These are phyloP conservation scores for Citrus hindsii DNA, from an alignment of 345 rosid genomes.

Conservation along the genomic window DNA sequence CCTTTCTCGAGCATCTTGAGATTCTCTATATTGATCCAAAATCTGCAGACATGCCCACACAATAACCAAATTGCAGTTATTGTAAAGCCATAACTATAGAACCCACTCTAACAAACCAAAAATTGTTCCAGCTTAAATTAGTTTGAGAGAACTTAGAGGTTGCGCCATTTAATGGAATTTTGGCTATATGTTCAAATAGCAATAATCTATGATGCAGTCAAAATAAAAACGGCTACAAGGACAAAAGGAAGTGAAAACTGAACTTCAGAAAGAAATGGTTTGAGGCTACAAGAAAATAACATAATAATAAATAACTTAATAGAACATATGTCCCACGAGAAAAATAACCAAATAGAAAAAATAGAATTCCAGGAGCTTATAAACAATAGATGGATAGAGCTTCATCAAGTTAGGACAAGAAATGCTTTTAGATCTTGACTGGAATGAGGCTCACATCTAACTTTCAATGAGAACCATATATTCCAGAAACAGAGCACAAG, in stretches of 20 bases:
- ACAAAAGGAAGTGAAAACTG: neutral
- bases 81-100: neutral
- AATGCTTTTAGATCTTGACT: neutral
- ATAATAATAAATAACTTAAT: neutral
- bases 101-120: neutral
- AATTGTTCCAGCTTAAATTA: constrained; percentile 4
- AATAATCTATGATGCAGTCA: neutral
- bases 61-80: constrained; percentile 2
- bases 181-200: neutral
- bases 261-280: neutral
- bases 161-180: neutral
- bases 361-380: neutral
- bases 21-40: constrained; percentile 85
- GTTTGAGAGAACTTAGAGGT: neutral
- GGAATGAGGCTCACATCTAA: neutral
- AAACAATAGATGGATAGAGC: neutral
- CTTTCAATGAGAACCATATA: neutral
- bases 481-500: neutral
- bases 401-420: neutral
- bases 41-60: constrained; percentile 48
- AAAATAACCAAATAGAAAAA: neutral
- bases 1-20: constrained; percentile 58
- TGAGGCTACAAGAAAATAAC: neutral
- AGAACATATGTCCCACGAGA: neutral
- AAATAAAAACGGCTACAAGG: neutral